Percentiles rank a stretch among this genome's conserved stretches.
Evolutionary conservation across 176 grass and related monocot genomes (phyloP).

Genomic region (Cocos nucifera): DNA sequence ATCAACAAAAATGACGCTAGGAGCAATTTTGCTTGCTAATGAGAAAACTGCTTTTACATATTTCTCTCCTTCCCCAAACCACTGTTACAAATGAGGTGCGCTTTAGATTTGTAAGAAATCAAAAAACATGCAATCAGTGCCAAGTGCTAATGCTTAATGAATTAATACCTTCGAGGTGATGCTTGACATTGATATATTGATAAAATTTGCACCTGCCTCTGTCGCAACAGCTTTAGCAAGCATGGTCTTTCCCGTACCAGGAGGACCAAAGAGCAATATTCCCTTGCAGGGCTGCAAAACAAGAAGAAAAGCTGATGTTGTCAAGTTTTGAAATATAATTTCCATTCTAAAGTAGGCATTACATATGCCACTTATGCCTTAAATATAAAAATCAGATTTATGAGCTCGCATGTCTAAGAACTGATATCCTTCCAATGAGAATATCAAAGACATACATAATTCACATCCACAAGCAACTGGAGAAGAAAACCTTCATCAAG

Average conservation of each 20-base stretch:
- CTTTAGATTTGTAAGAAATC: slow-evolving; percentile 20
- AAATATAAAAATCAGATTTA: too few relatives aligned
- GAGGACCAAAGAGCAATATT: slow-evolving; percentile 99
- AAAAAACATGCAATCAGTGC: slow-evolving; percentile 5
- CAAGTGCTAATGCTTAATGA: slow-evolving; percentile 13
- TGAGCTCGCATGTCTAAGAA: too few relatives aligned
- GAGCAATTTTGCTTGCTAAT: slow-evolving; percentile 94
- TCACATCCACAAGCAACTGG: too few relatives aligned
- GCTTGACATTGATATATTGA: slow-evolving; percentile 99
- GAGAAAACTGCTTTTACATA: slow-evolving; percentile 97
- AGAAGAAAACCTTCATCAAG: too few relatives aligned
- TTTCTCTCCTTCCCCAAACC: slow-evolving; percentile 99
- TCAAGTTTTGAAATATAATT: neutral
- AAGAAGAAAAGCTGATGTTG: slow-evolving; percentile 14
- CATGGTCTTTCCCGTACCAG: slow-evolving; percentile 99
- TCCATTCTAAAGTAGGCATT: too few relatives aligned
- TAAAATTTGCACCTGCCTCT: slow-evolving; percentile 97
- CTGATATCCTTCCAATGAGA: too few relatives aligned
- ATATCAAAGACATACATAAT: too few relatives aligned
- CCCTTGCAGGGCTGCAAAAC: slow-evolving; percentile 91
- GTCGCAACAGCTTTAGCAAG: slow-evolving; percentile 99
- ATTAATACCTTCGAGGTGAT: slow-evolving; percentile 88
- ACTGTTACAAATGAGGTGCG: slow-evolving; percentile 44
- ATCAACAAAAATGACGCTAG: slow-evolving; percentile 98
- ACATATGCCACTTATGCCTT: too few relatives aligned